A percentile compares a stretch with the other conserved stretches of the same genome.
Evolutionary conservation across 306 rosid genomes (phyloP).

Genomic region (Betula pendula): DNA sequence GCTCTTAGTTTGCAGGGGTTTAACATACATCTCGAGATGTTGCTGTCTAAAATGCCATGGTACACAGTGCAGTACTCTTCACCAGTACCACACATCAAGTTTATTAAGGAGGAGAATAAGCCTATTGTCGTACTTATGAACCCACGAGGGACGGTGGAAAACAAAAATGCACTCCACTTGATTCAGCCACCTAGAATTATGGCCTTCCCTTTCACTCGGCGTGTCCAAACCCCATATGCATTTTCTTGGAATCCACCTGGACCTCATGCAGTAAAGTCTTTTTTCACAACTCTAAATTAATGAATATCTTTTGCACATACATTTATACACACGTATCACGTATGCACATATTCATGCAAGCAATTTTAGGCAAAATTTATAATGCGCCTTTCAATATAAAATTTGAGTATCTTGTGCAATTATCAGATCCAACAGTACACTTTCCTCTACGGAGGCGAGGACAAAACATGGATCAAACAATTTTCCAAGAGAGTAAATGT

Average conservation of each 20-base stretch:
- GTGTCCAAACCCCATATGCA: no score
- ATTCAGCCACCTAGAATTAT: no score
- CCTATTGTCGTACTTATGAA: constrained; percentile 38
- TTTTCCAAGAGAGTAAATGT: constrained; percentile 26
- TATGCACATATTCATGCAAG: not conserved
- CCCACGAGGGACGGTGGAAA: constrained; percentile 41
- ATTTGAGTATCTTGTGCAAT: not conserved
- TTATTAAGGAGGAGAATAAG: constrained; percentile 44
- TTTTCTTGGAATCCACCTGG: no score
- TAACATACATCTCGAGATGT: not conserved
- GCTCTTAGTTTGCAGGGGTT: no score
- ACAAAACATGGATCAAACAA: constrained; percentile 40
- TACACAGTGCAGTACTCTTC: constrained; percentile 24
- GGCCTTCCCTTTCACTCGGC: no score
- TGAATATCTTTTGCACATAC: no score
- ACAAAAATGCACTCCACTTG: constrained; percentile 42
- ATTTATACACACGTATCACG: no score
- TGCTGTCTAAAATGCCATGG: constrained; percentile 54
- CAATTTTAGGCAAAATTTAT: no score
- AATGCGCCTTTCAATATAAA: no score
- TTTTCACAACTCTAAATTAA: no score
- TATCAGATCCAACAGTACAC: constrained; percentile 36
- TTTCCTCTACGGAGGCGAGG: constrained; percentile 53
- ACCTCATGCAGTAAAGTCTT: no score
- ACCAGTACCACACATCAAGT: constrained; percentile 37